Conservation (phyloP, 1,284 basidiomycete genomes). For the Testicularia cyperi region DNA sequence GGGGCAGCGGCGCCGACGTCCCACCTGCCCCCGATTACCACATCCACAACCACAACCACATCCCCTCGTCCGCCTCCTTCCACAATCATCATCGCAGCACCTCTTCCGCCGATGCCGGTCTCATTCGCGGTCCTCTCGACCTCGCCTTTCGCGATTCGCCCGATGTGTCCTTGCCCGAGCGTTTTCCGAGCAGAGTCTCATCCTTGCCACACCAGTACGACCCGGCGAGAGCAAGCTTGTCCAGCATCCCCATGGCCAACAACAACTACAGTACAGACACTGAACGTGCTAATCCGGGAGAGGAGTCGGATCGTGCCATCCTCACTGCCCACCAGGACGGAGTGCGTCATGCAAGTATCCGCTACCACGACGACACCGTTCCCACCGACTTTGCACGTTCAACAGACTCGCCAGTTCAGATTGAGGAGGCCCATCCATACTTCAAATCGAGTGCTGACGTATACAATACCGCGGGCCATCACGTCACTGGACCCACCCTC, state of each 20-base stretch:
- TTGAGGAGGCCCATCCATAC: conserved; percentile 10
- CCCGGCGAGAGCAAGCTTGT: not conserved
- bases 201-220: conserved; percentile 4
- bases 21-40: not conserved
- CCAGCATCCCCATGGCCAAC: not conserved
- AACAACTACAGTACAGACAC: conserved; percentile 2
- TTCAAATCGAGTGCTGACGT: conserved; percentile 38
- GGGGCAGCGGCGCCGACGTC: conserved; percentile 4
- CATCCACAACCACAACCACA: too few species aligned
- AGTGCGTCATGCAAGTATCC: not conserved
- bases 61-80: too few species aligned
- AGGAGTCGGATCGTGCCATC: conserved; percentile 25
- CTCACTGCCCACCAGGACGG: conserved; percentile 21
- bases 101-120: conserved; percentile 29
- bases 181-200: conserved; percentile 5
- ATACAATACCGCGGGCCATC: conserved; percentile 18
- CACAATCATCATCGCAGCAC: conserved; percentile 22
- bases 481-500: conserved; percentile 2
- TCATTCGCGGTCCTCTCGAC: conserved; percentile 25
- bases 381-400: not conserved
- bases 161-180: not conserved
- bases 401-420: conserved; percentile 22
- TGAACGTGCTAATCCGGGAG: conserved; percentile 1
- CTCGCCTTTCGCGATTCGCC: conserved; percentile 5
- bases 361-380: conserved; percentile 2